A percentile compares a stretch with the other conserved stretches of the same genome.
Evolutionary conservation across 495 filamentous ascomycete genomes (phyloP).

Genomic region (Talaromyces adpressus): DNA sequence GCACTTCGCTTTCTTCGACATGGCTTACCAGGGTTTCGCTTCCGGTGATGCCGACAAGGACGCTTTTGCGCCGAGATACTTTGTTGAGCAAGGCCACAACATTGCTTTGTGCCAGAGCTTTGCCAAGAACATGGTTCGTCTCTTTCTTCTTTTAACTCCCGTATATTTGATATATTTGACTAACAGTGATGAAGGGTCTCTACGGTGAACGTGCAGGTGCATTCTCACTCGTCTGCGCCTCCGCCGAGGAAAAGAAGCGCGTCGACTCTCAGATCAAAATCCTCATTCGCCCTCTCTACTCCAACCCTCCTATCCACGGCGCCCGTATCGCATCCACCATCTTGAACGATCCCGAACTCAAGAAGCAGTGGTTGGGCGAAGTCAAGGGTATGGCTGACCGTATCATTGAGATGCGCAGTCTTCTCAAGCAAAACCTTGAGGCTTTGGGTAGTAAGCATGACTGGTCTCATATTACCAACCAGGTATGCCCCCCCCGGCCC

Average conservation of each 20-base stretch:
- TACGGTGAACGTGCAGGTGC: conserved; percentile 98
- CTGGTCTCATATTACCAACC: conserved; percentile 97
- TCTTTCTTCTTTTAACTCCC: background rate
- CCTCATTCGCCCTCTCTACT: conserved; percentile 93
- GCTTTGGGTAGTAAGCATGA: conserved; percentile 90
- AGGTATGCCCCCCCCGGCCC: conserved; percentile 33
- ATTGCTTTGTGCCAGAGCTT: conserved; percentile 89
- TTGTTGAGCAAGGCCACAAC: conserved; percentile 86
- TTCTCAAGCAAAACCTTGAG: conserved; percentile 90
- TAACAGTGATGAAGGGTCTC: conserved; percentile 55
- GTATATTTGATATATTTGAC: background rate
- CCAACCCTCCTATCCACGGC: conserved; percentile 93
- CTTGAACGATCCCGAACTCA: conserved; percentile 77
- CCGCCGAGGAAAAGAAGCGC: conserved; percentile 86
- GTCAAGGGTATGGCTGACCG: conserved; percentile 99
- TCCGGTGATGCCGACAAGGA: conserved; percentile 86
- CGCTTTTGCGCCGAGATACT: conserved; percentile 87
- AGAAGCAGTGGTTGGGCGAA: conserved; percentile 91
- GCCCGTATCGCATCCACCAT: conserved; percentile 91
- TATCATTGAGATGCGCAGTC: conserved; percentile 94
- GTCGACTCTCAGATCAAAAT: conserved; percentile 98
- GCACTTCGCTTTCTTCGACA: conserved; percentile 97
- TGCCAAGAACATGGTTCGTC: conserved; percentile 94
- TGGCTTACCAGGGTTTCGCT: conserved; percentile 99
- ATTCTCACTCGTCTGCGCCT: conserved; percentile 84